A percentile compares a stretch with the other conserved stretches of the same genome.
These are phyloP conservation scores for Mrakia gelida DNA, from an alignment of 768 basidiomycete genomes.

Conservation along the genomic window DNA sequence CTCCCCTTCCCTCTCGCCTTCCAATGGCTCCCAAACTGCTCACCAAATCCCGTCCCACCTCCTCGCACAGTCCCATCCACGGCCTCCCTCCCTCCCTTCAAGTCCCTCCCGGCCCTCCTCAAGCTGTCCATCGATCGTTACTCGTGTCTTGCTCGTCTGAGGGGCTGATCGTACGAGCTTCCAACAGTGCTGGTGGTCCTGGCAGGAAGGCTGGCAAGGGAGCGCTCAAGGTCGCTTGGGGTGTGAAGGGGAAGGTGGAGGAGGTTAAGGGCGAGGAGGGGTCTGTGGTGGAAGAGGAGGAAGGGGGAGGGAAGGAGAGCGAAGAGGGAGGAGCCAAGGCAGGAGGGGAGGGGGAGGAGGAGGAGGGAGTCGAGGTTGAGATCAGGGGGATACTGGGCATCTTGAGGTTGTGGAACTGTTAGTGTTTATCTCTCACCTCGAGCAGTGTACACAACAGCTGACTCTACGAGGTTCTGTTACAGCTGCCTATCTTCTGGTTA, in stretches of 20 bases:
- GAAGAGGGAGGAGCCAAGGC: not conserved
- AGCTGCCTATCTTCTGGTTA: conserved; percentile 31
- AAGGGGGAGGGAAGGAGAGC: not conserved
- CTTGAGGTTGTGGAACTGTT: conserved; percentile 24
- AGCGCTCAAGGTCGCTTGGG: conserved; percentile 19
- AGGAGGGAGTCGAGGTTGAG: not conserved
- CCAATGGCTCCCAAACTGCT: not conserved
- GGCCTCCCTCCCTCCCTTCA: not conserved
- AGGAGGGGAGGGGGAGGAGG: not conserved
- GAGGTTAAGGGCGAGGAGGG: not conserved
- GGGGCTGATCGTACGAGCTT: not conserved
- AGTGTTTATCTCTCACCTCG: not conserved
- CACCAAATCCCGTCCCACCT: not conserved
- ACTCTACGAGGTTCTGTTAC: no score
- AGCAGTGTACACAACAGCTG: no score
- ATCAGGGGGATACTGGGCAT: conserved; percentile 18
- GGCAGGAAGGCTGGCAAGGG: not conserved
- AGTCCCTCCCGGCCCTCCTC: conserved; percentile 3
- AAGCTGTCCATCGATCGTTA: not conserved
- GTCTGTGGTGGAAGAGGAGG: not conserved
- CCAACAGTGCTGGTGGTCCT: not conserved
- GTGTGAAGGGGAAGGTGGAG: conserved; percentile 17
- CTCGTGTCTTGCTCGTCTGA: not conserved
- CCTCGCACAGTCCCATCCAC: not conserved
- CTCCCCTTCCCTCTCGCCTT: not conserved